phyloP scores from a whole-genome alignment of 805 yeast species.

The Dipodascus albidus region DNA sequence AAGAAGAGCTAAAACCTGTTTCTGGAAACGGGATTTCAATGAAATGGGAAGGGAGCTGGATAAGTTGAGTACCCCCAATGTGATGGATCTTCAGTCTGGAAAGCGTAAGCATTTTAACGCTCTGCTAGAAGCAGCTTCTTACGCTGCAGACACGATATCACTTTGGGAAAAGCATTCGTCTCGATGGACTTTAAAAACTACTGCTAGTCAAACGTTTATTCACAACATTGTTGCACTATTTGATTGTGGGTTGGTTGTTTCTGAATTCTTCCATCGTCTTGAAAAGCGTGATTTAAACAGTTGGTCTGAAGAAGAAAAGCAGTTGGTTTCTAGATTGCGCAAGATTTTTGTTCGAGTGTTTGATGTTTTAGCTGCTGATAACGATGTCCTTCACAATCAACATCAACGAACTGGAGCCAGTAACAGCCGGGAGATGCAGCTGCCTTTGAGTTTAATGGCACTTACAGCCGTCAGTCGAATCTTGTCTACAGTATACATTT shows the following conservation, averaged over 20 bases:
- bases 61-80: slow-evolving; percentile 9
- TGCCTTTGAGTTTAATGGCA: slow-evolving; percentile 11
- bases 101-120: slow-evolving; percentile 16
- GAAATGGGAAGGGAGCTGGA: slow-evolving; percentile 25
- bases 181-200: slow-evolving; percentile 20
- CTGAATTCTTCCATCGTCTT: slow-evolving; percentile 22
- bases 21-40: slow-evolving; percentile 31
- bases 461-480: slow-evolving; percentile 14
- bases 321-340: slow-evolving; percentile 12
- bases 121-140: slow-evolving; percentile 26
- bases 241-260: slow-evolving; percentile 27
- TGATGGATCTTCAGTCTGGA: slow-evolving; percentile 1
- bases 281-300: slow-evolving; percentile 9
- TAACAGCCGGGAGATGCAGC: slow-evolving; percentile 6
- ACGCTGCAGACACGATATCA: slow-evolving; percentile 28
- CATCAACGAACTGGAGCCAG: slow-evolving; percentile 2
- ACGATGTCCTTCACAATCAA: slow-evolving; percentile 7
- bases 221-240: slow-evolving; percentile 26
- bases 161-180: slow-evolving; percentile 28
- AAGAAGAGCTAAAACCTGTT: slow-evolving; percentile 26
- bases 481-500: slow-evolving; percentile 14
- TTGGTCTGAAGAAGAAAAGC: slow-evolving; percentile 14
- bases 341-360: slow-evolving; percentile 17
- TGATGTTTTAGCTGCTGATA: slow-evolving; percentile 16
- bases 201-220: slow-evolving; percentile 25